Evolutionary conservation across 83 land plant genomes (phyloP).

Genomic region (Diphasiastrum complanatum): DNA sequence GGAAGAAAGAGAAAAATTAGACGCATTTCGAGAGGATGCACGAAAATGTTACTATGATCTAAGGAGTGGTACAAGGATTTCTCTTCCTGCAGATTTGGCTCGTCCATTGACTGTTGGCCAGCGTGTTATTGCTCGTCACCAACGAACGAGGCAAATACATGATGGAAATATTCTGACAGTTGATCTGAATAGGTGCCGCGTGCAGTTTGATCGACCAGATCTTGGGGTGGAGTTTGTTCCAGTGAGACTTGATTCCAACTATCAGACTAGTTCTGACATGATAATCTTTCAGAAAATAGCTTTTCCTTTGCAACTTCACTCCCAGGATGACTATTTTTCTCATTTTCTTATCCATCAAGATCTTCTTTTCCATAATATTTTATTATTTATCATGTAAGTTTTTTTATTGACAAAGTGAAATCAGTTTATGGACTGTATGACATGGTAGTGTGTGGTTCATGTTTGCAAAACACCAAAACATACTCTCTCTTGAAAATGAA

Average conservation of each 20-base stretch:
- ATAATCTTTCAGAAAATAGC: too few relatives aligned
- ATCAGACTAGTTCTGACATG: too few relatives aligned
- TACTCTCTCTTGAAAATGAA: too few relatives aligned
- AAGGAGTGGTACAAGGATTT: slow-evolving; percentile 58
- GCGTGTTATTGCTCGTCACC: slow-evolving; percentile 84
- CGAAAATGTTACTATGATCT: slow-evolving; percentile 69
- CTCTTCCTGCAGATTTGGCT: slow-evolving; percentile 82
- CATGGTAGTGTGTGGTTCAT: too few relatives aligned
- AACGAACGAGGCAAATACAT: slow-evolving; percentile 67
- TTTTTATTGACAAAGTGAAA: too few relatives aligned
- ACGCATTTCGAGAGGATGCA: slow-evolving; percentile 66
- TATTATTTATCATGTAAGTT: too few relatives aligned
- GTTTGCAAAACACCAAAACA: too few relatives aligned
- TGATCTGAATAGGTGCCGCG: slow-evolving; percentile 64
- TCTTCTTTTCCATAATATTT: too few relatives aligned
- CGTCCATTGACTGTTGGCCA: slow-evolving; percentile 91
- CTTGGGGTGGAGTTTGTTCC: slow-evolving; percentile 79
- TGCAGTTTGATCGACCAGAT: slow-evolving; percentile 84
- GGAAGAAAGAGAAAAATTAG: slow-evolving; percentile 73
- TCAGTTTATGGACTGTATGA: too few relatives aligned
- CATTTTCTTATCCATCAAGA: neutral
- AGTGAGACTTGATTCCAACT: too few relatives aligned
- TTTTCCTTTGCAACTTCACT: too few relatives aligned
- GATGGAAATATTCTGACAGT: slow-evolving; percentile 89
- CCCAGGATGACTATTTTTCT: too few relatives aligned